Percentiles rank a stretch among this genome's conserved stretches.
Evolutionary conservation across 495 filamentous ascomycete species (phyloP).

Genomic region (Trichocladium antarcticum): DNA sequence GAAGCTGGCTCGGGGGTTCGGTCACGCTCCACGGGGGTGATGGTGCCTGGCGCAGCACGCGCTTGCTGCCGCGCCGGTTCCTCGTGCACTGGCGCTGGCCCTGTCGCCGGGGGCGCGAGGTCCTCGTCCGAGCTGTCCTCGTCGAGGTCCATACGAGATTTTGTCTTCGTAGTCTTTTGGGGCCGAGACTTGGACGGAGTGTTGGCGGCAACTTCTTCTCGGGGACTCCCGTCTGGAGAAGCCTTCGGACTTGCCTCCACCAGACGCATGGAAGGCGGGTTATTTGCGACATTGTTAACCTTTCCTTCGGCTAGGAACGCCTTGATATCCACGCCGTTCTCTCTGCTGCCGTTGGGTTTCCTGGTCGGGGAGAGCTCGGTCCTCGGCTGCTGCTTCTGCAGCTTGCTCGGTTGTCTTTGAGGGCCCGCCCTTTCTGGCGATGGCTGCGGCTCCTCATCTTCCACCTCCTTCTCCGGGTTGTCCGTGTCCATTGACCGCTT

Average conservation of each 20-base stretch:
- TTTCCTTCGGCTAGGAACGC: constrained; percentile 29
- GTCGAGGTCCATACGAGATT: constrained; percentile 38
- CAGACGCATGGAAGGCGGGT: constrained; percentile 48
- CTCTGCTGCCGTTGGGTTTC: constrained; percentile 22
- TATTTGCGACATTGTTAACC: constrained; percentile 34
- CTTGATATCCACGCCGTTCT: constrained; percentile 23
- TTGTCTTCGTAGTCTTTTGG: constrained; percentile 42
- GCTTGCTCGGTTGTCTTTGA: constrained; percentile 55
- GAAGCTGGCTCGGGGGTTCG: constrained; percentile 16
- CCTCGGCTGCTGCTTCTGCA: constrained; percentile 58
- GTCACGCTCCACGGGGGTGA: constrained; percentile 30
- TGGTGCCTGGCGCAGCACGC: background rate
- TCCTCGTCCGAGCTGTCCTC: constrained; percentile 42
- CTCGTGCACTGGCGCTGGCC: too few relatives aligned
- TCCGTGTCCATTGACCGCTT: constrained; percentile 47
- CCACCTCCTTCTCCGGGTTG: constrained; percentile 31
- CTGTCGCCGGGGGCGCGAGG: too few relatives aligned
- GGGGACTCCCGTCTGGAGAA: constrained; percentile 27
- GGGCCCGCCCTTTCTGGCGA: constrained; percentile 30
- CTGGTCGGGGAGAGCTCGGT: constrained; percentile 43
- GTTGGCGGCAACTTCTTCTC: constrained; percentile 21
- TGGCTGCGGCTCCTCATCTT: constrained; percentile 33
- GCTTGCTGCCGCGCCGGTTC: background rate
- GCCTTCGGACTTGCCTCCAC: constrained; percentile 45
- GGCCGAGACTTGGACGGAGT: constrained; percentile 32